Evolutionary conservation across 228 moss, liverwort and hornwort genomes (phyloP).

Genomic region (Sphagnum fallax): DNA sequence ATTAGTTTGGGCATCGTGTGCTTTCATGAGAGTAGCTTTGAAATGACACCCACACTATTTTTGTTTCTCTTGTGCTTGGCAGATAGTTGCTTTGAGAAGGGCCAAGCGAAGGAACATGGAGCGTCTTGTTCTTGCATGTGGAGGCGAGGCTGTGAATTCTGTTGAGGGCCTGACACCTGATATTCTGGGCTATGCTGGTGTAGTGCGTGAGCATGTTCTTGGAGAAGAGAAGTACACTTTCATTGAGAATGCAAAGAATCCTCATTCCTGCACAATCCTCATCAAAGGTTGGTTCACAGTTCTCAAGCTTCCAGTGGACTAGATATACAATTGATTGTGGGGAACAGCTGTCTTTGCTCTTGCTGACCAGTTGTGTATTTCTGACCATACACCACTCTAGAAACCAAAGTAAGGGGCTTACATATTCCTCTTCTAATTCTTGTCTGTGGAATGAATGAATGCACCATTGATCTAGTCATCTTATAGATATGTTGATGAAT

Average conservation of each 20-base stretch:
- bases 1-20: no score
- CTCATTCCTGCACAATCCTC: slow-evolving; percentile 89
- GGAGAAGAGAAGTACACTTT: slow-evolving; percentile 99
- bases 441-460: no score
- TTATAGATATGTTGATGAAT: no score
- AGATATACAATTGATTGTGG: neutral
- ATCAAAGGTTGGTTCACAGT: slow-evolving; percentile 37
- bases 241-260: slow-evolving; percentile 85
- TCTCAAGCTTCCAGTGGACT: slow-evolving; percentile 4
- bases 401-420: neutral
- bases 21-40: no score
- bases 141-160: slow-evolving; percentile 88
- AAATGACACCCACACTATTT: neutral
- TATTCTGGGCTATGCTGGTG: slow-evolving; percentile 77
- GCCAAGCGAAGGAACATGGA: slow-evolving; percentile 98
- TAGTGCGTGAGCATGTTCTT: slow-evolving; percentile 89
- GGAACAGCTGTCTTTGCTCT: no score
- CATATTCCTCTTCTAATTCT: neutral
- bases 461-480: no score
- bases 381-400: no score
- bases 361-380: no score
- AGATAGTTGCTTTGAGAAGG: slow-evolving; percentile 83
- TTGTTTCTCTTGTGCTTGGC: neutral
- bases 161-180: slow-evolving; percentile 60
- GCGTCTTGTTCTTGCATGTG: slow-evolving; percentile 79